phyloP scores from a whole-genome alignment of 2,329 filamentous ascomycete genomes.

The Pseudogymnoascus sp. region DNA sequence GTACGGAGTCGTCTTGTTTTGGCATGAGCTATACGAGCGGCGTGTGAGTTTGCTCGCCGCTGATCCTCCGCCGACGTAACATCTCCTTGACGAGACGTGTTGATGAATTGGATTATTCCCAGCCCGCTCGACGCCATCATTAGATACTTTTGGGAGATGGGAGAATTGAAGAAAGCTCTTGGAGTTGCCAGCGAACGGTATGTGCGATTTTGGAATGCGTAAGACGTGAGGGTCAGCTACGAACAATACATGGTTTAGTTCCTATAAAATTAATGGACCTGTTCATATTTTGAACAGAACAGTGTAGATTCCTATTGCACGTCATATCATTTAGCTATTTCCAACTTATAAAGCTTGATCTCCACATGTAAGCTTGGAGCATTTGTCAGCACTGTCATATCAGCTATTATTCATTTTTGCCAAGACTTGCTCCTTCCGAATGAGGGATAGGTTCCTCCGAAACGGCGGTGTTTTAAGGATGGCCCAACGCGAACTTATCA shows the following conservation, averaged over 20 bases:
- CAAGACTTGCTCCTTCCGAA: conserved; percentile 4
- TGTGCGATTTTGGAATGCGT: not conserved
- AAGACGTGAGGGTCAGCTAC: not conserved
- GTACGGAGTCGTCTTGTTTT: conserved; percentile 10
- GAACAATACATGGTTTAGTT: not conserved
- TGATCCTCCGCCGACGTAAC: not conserved
- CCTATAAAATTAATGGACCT: not conserved
- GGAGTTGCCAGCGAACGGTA: not conserved
- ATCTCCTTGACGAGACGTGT: not conserved
- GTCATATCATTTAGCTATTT: not conserved
- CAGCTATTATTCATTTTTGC: not conserved
- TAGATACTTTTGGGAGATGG: not conserved
- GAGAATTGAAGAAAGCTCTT: not conserved
- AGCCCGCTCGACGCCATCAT: not conserved
- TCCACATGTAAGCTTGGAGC: not conserved
- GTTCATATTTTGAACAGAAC: not conserved
- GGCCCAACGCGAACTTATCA: not conserved
- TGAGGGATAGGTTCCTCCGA: not conserved
- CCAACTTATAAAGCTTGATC: not conserved
- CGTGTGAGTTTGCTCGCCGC: conserved; percentile 11
- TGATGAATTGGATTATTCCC: not conserved
- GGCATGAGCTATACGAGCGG: conserved; percentile 13
- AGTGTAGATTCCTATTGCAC: not conserved
- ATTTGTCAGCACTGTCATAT: not conserved
- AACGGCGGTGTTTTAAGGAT: not conserved